Evolutionary conservation across 495 filamentous ascomycete genomes (phyloP), one percentile per base, ranked within the genome.

Genomic region (Neurospora sp.): DNA sequence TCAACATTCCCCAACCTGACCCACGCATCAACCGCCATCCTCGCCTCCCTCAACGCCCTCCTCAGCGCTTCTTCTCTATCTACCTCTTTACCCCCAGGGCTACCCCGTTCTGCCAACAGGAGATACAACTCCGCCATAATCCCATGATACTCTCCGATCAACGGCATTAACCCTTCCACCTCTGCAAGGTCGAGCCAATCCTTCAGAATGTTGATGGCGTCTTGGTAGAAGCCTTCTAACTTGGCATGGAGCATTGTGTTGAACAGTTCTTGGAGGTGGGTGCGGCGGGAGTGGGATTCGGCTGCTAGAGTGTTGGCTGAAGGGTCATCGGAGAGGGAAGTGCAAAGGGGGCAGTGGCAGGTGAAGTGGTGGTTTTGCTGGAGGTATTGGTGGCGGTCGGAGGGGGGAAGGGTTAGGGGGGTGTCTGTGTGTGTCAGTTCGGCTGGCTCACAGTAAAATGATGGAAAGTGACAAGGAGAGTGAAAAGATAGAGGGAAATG

Each of bases 341-440:
- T 78, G 59, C 84, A 85, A 9, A 85, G 78, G 0, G 79, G 75
- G 72, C 84, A 85, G 31, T 66, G 74, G 75, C 84, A 85, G 54
- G 81, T 76, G 54, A 85, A 83, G 2, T 78, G 80, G 79, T 81
- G 83, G 59, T 81, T 80, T 10, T 76, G 77, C 31, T 76, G 72
- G 40, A 84, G 76, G 39, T 71, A 78, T 37, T 78, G 69, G 2
- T 77, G 76, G 2, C 83, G 77, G 16, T 76, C 75, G 11, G 75
- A 66, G 16, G 75, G 73, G 1, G 76, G 72, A 8, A 79, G 75
- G 3, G 75, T 77, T 4, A 84, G 75, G 11, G 81, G 80, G 9
- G 81, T 78, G 27, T 84, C 82, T 84, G 6, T 0, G 6, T 16
- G 11, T 23, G 20, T 54, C 18, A n/a, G n/a, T n/a, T n/a, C n/a